A percentile compares a stretch with the other conserved stretches of the same genome.
Conservation (phyloP, 768 basidiomycete species). For the Mycena metata region DNA sequence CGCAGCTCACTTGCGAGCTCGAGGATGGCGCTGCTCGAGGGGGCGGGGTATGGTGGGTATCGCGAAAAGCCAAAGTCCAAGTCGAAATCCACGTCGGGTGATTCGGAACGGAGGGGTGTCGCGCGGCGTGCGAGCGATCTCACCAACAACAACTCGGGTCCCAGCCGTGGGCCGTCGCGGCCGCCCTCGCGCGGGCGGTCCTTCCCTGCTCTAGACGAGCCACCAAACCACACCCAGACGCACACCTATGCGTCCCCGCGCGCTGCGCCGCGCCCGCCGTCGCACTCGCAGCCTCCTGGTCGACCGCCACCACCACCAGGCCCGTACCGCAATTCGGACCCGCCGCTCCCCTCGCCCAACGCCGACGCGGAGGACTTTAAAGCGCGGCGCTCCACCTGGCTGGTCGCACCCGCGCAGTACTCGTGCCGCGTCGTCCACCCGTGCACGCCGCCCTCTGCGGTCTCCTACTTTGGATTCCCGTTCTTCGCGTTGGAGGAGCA, state of each 20-base stretch:
- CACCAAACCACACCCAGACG: neutral
- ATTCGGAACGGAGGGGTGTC: conserved; percentile 14
- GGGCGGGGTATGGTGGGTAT: conserved; percentile 29
- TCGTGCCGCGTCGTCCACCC: conserved; percentile 77
- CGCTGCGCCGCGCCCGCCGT: conserved; percentile 17
- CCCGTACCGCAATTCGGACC: neutral
- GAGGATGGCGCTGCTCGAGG: conserved; percentile 32
- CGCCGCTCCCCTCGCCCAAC: neutral
- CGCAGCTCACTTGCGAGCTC: conserved; percentile 21
- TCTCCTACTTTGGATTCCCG: conserved; percentile 79
- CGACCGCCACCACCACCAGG: neutral
- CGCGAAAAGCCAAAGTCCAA: conserved; percentile 17
- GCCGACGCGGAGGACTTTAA: conserved; percentile 33
- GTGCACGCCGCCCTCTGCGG: conserved; percentile 73
- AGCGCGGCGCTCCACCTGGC: conserved; percentile 53
- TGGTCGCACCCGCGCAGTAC: conserved; percentile 71
- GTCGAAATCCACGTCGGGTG: conserved; percentile 11
- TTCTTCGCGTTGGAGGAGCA: conserved; percentile 80
- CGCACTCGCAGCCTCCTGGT: neutral
- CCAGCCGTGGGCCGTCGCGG: conserved; percentile 21
- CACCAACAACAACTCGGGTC: conserved; percentile 11
- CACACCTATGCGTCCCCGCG: conserved; percentile 7
- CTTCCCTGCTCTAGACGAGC: neutral
- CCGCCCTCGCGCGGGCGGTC: conserved; percentile 16
- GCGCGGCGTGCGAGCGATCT: conserved; percentile 34